Conservation (phyloP, 345 rosid genomes). For the Dipteronia sinensis region DNA sequence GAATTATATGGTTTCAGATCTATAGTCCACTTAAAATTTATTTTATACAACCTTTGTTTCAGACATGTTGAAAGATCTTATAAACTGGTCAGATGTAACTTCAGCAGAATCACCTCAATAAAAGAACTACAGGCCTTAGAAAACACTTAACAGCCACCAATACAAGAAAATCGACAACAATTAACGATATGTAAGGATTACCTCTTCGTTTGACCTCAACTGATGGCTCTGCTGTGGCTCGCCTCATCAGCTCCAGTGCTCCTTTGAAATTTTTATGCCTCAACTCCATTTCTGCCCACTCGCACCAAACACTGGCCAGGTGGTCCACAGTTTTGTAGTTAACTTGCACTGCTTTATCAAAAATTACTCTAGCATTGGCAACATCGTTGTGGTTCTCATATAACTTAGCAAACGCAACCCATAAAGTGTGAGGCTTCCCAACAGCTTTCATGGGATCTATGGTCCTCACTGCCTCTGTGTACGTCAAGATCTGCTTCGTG, state of each 20-base stretch:
- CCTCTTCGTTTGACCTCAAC: constrained; percentile 94
- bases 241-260: constrained; percentile 88
- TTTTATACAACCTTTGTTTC: not conserved
- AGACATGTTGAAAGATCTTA: not conserved
- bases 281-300: constrained; percentile 98
- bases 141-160: not conserved
- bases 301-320: constrained; percentile 94
- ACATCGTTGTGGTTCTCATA: constrained; percentile 85
- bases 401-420: constrained; percentile 92
- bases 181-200: constrained; percentile 20
- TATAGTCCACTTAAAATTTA: not conserved
- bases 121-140: not conserved
- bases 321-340: constrained; percentile 89
- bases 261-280: constrained; percentile 82
- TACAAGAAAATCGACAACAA: not conserved
- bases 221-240: constrained; percentile 96
- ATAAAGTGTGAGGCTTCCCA: constrained; percentile 93
- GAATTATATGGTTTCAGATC: not conserved
- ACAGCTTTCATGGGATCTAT: constrained; percentile 96
- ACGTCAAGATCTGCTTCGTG: constrained; percentile 85
- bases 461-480: constrained; percentile 95
- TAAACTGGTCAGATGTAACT: not conserved
- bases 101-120: constrained; percentile 2
- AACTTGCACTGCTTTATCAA: constrained; percentile 96
- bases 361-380: constrained; percentile 83